phyloP scores from a whole-genome alignment of 495 filamentous ascomycete species.

The Aspergillus bridgeri region DNA sequence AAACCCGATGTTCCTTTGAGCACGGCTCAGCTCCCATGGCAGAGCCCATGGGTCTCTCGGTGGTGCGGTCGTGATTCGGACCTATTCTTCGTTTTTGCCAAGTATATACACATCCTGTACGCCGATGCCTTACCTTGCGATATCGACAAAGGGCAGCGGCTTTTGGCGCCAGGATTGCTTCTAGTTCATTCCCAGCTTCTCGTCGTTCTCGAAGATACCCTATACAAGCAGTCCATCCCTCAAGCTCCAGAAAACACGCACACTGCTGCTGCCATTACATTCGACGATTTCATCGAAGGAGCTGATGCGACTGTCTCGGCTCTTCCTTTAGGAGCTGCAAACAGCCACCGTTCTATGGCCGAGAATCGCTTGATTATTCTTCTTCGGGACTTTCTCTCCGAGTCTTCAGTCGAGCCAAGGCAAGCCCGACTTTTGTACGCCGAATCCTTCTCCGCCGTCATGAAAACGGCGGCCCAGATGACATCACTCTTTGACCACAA shows the following conservation, averaged over 20 bases:
- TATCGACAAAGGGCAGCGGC: conserved; percentile 58
- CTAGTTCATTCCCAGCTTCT: conserved; percentile 85
- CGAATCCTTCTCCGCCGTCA: conserved; percentile 67
- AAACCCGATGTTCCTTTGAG: conserved; percentile 65
- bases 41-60: conserved; percentile 77
- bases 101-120: conserved; percentile 81
- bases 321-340: conserved; percentile 61
- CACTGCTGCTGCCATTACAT: conserved; percentile 60
- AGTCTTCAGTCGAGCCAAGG: conserved; percentile 54
- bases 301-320: conserved; percentile 69
- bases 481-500: conserved; percentile 83
- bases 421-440: conserved; percentile 68
- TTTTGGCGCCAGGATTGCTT: conserved; percentile 73
- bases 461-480: conserved; percentile 69
- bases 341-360: conserved; percentile 77
- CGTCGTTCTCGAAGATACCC: conserved; percentile 74
- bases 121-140: conserved; percentile 73
- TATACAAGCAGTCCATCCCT: conserved; percentile 64
- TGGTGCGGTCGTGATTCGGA: conserved; percentile 93
- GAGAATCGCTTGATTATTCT: conserved; percentile 89
- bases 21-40: conserved; percentile 73
- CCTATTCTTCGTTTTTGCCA: conserved; percentile 90
- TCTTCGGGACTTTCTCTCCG: conserved; percentile 79
- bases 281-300: conserved; percentile 69
- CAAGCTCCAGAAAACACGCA: conserved; percentile 49